Conservation (phyloP, 2,329 filamentous ascomycete species). For the Beauveria sp. region DNA sequence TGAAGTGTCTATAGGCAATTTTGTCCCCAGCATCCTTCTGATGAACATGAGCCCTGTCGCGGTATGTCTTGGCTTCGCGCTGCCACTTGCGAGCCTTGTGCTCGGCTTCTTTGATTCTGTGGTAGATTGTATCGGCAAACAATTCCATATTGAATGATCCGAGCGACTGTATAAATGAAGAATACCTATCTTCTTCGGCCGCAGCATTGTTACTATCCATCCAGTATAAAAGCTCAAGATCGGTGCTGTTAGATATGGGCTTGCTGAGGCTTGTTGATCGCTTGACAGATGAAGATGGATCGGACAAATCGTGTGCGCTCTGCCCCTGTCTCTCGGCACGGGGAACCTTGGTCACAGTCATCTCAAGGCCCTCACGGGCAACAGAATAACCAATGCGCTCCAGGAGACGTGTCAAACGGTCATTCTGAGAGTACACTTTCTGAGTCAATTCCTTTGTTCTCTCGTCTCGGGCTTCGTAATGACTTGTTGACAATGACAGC, state of each 20-base stretch:
- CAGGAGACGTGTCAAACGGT: conserved; percentile 73
- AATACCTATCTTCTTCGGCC: conserved; percentile 65
- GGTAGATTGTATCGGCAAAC: conserved; percentile 78
- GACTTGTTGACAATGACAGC: conserved; percentile 42
- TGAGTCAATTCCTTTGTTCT: conserved; percentile 79
- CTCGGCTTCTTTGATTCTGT: conserved; percentile 88
- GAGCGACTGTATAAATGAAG: conserved; percentile 64
- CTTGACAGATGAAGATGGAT: conserved; percentile 46
- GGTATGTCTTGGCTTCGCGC: conserved; percentile 76
- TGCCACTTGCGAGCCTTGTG: conserved; percentile 89
- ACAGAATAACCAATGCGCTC: conserved; percentile 83
- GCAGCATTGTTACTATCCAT: conserved; percentile 60
- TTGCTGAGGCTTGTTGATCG: conserved; percentile 48
- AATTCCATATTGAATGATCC: conserved; percentile 75
- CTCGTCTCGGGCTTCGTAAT: conserved; percentile 61
- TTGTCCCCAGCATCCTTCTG: conserved; percentile 90
- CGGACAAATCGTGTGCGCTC: conserved; percentile 50
- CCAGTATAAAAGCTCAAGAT: conserved; percentile 76
- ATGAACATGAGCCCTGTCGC: conserved; percentile 73
- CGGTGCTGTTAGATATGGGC: conserved; percentile 50
- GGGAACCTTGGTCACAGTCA: conserved; percentile 67
- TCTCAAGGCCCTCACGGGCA: conserved; percentile 61
- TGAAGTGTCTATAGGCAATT: conserved; percentile 92
- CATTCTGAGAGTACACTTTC: conserved; percentile 74
- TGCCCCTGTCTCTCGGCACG: conserved; percentile 49